A percentile compares a stretch with the other conserved stretches of the same genome.
These are phyloP conservation scores for Calonectria fujianensis DNA, from an alignment of 2,329 filamentous ascomycete genomes.

Conservation along the genomic window DNA sequence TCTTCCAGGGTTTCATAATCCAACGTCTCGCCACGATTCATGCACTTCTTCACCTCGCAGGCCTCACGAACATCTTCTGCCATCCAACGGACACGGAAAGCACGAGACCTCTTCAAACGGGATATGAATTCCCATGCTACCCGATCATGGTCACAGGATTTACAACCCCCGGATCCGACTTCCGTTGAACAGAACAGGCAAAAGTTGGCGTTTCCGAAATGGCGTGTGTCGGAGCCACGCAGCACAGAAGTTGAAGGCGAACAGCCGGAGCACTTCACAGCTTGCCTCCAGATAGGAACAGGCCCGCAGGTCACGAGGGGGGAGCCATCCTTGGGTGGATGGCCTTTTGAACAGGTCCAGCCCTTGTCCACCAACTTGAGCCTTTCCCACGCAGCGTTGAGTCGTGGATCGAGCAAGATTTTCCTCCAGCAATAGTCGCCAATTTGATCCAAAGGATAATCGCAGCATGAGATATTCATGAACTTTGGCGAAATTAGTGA, in stretches of 20 bases:
- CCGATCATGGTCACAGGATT: neutral
- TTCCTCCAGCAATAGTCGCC: neutral
- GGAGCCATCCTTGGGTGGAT: neutral
- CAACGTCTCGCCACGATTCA: neutral
- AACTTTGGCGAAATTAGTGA: slow-evolving; percentile 4
- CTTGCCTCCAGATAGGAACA: neutral
- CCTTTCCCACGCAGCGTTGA: slow-evolving; percentile 1
- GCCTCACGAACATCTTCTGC: neutral
- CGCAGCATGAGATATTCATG: neutral
- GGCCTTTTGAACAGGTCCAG: neutral
- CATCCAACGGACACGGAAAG: neutral
- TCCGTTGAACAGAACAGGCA: neutral
- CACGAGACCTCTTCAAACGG: neutral
- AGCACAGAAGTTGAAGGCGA: too few species aligned
- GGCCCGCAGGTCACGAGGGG: neutral
- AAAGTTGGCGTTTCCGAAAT: neutral
- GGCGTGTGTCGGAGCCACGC: neutral
- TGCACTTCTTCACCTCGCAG: neutral
- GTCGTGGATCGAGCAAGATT: neutral
- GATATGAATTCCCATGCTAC: neutral
- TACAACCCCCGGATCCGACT: neutral
- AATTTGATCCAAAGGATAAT: neutral
- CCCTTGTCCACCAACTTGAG: neutral
- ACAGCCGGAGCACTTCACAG: neutral
- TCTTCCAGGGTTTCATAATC: neutral